Evolutionary conservation across 495 filamentous ascomycete genomes (phyloP), one percentile per base, ranked within the genome.

Genomic region (Daldinia loculata): DNA sequence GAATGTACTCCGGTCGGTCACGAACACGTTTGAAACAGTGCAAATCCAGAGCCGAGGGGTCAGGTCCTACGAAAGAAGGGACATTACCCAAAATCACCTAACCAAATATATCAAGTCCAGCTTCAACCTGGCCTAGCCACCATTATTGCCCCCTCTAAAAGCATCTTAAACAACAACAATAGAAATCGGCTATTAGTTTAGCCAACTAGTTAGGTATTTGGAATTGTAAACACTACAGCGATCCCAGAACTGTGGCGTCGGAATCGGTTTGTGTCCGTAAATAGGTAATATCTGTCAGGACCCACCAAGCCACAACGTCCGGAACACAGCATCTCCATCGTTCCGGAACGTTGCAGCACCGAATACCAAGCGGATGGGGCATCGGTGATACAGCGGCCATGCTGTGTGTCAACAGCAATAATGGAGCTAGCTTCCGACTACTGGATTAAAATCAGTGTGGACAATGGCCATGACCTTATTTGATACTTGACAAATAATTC

Each of bases 331-430:
- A 60, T 65, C 61, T 61, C 59, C 48, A 65, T 68, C 65, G 43
- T 68, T 34, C 70, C 70, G 70, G 70, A 50, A 66, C 58, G 58
- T 61, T 66, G 66, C 66, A 73, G 70, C 66, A 69, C 66, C 70
- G 62, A 73, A 66, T 73, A 32, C 70, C 70, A 73, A 45, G 70
- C 36, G 14, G 66, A 62, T 62, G 70, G 70, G 34, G 64, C 52
- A 62, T 66, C 58, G 62, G 70, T 73, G 24, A 36, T 41, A 69
- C 70, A 59, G 61, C 57, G 65, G 53, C 27, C 45, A 69, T 73
- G 70, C 8, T 51, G 70, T 73, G 65, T 61, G 41, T 66, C 61
- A 45, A 59, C 62, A 61, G 60, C 57, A 60, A 51, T 24, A 41
- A 67, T 67, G 53, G 48, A 41, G 56, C 59, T 62, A 41, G 22